Evolutionary conservation across 1,284 basidiomycete species (phyloP), one percentile per base, ranked within the genome.

Genomic region (Cutaneotrichosporon dermatis): DNA sequence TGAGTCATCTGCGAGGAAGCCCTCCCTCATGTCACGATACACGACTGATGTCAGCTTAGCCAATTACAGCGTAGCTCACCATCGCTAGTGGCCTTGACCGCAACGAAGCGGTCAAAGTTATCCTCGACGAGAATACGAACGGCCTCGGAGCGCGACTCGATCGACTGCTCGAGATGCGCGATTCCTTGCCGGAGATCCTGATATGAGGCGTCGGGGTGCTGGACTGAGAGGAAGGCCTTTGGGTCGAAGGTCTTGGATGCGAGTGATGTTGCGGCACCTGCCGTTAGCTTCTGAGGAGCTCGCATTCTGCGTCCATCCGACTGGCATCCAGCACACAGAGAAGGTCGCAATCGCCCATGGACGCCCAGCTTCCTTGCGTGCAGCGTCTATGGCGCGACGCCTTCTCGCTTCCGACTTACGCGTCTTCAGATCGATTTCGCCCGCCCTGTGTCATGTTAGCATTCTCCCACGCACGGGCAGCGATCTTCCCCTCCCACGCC

Each of bases 71-170:
- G 7, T 6, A 48, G 71, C 83, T 65, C 73, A 92, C 93, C 90
- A 79, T 97, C 95, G 9, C 90, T 95, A 10, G 90, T 91, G 12
- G 92, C 91, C 73, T 99, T 99, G 62, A 99, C 95, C 4, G 92
- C 90, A 10, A 99, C 95, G 72, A 99, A 99, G 33, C 92, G 83
- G 79, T 99, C 94, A 80, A 99, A 98, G 78, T 98, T 97, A 70
- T 97, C 92, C 77, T 98, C 92, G 25, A 99, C 96, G 45, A 99
- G 83, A 33, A 96, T 86, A 54, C 93, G 84, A 61, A 99, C 88
- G 33, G 94, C 95, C 69, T 95, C 92, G 2, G 91, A 93, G 39
- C 94, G 85, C 4, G 87, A 84, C 70, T 96, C 93, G 62, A 96
- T 86, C 13, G 89, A 88, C 16, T 84, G 79, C 61, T 86, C 84